A percentile compares a stretch with the other conserved stretches of the same genome.
phyloP scores from a whole-genome alignment of 768 basidiomycete genomes.

The Fomitopsis pulvina region DNA sequence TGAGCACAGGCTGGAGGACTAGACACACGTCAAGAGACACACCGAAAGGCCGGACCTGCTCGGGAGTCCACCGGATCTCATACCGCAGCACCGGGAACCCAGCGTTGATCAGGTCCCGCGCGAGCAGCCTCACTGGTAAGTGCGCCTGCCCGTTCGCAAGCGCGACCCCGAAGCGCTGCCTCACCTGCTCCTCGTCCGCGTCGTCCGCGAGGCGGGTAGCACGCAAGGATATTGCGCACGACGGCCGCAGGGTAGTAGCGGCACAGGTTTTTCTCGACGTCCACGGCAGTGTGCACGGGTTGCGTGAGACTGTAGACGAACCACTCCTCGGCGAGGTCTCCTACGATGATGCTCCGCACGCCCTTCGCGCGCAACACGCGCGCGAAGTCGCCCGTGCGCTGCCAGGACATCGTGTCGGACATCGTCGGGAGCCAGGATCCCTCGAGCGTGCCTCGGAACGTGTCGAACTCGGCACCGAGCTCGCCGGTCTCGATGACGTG shows the following conservation, averaged over 20 bases:
- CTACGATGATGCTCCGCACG: constrained; percentile 52
- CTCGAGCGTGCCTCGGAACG: constrained; percentile 64
- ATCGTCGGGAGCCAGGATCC: constrained; percentile 47
- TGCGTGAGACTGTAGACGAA: constrained; percentile 70
- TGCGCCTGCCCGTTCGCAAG: constrained; percentile 59
- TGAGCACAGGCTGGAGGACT: background rate
- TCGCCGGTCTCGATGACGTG: constrained; percentile 50
- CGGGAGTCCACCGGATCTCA: constrained; percentile 62
- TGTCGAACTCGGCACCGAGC: constrained; percentile 46
- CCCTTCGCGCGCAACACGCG: constrained; percentile 51
- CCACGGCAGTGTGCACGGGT: constrained; percentile 40
- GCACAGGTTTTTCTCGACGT: constrained; percentile 50
- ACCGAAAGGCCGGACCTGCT: constrained; percentile 51
- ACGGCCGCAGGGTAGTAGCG: constrained; percentile 52
- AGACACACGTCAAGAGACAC: constrained; percentile 11
- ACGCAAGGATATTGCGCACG: constrained; percentile 36
- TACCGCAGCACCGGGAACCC: constrained; percentile 66
- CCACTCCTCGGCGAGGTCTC: constrained; percentile 72
- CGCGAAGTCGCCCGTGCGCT: constrained; percentile 55
- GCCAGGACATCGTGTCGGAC: constrained; percentile 62
- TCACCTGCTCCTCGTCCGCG: constrained; percentile 36
- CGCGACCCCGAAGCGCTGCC: constrained; percentile 50
- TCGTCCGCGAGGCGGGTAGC: constrained; percentile 37
- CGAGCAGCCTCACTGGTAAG: constrained; percentile 56
- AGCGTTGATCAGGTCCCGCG: constrained; percentile 46